Evolutionary conservation across 257 asterid genomes (phyloP).

Genomic region (Primulina tabacum): DNA sequence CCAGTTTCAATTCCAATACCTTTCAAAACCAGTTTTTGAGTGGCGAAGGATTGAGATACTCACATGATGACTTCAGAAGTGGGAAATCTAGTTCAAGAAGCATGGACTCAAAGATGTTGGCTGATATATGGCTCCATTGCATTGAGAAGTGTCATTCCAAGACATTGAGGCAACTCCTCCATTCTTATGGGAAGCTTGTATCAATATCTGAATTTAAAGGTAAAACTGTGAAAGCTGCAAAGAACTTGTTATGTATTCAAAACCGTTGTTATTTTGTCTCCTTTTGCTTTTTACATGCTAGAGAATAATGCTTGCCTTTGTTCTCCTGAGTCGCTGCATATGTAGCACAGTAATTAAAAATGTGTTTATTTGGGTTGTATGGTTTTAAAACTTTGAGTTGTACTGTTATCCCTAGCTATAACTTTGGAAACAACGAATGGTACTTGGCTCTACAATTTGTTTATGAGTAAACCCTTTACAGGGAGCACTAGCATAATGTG

Average conservation of each 20-base stretch:
- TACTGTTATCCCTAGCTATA: not conserved
- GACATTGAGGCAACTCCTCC: conserved; percentile 84
- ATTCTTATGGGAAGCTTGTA: conserved; percentile 68
- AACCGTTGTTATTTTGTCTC: not conserved
- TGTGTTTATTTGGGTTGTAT: not conserved
- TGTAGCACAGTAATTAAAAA: not conserved
- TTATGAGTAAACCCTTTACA: not conserved
- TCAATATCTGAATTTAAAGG: conserved; percentile 81
- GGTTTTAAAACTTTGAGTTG: not conserved
- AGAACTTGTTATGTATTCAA: not conserved
- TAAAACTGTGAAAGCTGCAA: conserved; percentile 22
- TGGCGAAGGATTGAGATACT: conserved; percentile 25
- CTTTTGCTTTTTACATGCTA: not conserved
- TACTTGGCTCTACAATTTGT: not conserved
- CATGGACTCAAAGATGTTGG: conserved; percentile 55
- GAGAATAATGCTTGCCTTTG: not conserved
- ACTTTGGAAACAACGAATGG: not conserved
- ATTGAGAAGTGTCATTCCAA: conserved; percentile 90
- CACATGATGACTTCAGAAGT: conserved; percentile 32
- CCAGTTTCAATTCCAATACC: conserved; percentile 30
- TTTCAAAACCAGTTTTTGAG: conserved; percentile 21
- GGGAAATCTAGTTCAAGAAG: conserved; percentile 42
- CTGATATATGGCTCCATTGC: conserved; percentile 67
- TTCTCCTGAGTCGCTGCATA: not conserved
- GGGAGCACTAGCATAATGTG: not conserved